Conservation (phyloP, 108 stramenopile species). For the Skeletonema potamos region DNA sequence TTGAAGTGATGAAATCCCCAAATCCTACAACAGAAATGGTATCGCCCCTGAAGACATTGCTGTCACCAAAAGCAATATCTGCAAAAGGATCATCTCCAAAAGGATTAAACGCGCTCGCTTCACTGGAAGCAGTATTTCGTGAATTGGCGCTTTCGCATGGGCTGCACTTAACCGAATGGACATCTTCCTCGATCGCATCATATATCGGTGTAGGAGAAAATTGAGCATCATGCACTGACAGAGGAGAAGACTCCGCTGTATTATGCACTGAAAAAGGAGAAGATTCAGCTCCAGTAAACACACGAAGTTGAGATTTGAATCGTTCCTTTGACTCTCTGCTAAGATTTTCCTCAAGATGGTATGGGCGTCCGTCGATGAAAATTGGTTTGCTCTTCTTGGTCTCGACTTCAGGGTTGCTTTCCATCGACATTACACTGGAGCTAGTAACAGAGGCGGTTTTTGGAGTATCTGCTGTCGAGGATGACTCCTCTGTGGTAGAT, state of each 20-base stretch:
- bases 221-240: background rate
- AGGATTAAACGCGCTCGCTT: background rate
- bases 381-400: too few species aligned
- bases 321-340: background rate
- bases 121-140: background rate
- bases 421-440: too few species aligned
- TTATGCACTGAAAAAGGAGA: background rate
- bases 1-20: background rate
- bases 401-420: too few species aligned
- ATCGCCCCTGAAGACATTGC: background rate
- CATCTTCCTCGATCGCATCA: background rate
- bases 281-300: background rate
- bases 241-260: too few species aligned
- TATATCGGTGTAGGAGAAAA: background rate
- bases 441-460: background rate
- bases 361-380: too few species aligned
- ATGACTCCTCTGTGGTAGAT: background rate
- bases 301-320: background rate
- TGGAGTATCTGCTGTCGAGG: background rate
- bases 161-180: background rate
- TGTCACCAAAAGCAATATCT: background rate
- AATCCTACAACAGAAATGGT: background rate
- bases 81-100: background rate
- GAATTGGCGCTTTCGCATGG: background rate
- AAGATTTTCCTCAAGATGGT: too few species aligned